Percentiles rank a stretch among this genome's conserved stretches.
These are phyloP conservation scores for Colletotrichum phormii DNA, from an alignment of 2,329 filamentous ascomycete genomes.

Conservation along the genomic window DNA sequence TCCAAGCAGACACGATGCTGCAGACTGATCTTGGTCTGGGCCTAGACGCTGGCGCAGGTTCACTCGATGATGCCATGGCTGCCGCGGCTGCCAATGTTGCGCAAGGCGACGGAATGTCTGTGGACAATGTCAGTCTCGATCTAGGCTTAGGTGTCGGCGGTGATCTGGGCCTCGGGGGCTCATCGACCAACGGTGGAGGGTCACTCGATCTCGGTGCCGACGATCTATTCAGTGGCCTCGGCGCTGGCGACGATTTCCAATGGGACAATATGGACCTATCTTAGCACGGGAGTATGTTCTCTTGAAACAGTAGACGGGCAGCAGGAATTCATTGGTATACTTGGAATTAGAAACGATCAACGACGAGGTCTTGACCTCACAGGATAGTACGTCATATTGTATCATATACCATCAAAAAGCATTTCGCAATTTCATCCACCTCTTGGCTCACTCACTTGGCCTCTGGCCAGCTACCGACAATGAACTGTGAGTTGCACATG, in stretches of 20 bases:
- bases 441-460: slow-evolving; percentile 7
- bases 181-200: slow-evolving; percentile 49
- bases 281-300: not conserved
- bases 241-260: slow-evolving; percentile 57
- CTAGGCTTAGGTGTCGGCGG: slow-evolving; percentile 53
- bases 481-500: slow-evolving; percentile 73
- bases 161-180: slow-evolving; percentile 51
- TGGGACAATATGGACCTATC: slow-evolving; percentile 52
- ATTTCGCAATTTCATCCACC: not conserved
- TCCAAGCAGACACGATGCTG: slow-evolving; percentile 54
- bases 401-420: slow-evolving; percentile 30
- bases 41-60: slow-evolving; percentile 45
- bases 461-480: slow-evolving; percentile 54
- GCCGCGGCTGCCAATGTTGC: slow-evolving; percentile 48
- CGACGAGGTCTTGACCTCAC: not conserved
- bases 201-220: slow-evolving; percentile 51
- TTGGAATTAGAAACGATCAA: not conserved
- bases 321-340: not conserved
- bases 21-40: slow-evolving; percentile 55
- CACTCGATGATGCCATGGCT: slow-evolving; percentile 56
- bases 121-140: slow-evolving; percentile 59
- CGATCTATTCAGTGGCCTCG: slow-evolving; percentile 52
- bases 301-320: not conserved
- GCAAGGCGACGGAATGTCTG: slow-evolving; percentile 52
- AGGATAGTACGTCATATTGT: slow-evolving; percentile 6